Evolutionary conservation across 208 protist genomes (phyloP).

Genomic region (Trypanosoma brucei): DNA sequence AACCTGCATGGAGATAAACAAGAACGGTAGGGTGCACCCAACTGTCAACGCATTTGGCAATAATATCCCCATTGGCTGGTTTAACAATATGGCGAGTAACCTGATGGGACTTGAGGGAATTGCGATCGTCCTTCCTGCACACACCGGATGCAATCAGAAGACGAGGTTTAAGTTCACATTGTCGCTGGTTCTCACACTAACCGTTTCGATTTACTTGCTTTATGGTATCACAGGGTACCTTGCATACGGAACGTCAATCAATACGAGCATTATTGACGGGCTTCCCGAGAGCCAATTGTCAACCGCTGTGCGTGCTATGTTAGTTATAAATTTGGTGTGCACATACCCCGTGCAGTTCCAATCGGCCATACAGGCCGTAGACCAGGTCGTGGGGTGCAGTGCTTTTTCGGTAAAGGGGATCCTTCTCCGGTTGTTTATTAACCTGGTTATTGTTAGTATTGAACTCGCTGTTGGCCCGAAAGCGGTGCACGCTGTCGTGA

Average conservation of each 20-base stretch:
- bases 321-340: constrained; percentile 25
- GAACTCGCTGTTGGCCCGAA: constrained; percentile 50
- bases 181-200: constrained; percentile 14
- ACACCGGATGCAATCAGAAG: constrained; percentile 26
- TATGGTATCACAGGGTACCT: constrained; percentile 31
- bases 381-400: constrained; percentile 10
- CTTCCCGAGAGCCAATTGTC: constrained; percentile 11
- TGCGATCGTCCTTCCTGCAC: constrained; percentile 27
- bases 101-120: constrained; percentile 33
- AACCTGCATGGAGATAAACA: constrained; percentile 15
- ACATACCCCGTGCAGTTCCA: constrained; percentile 37
- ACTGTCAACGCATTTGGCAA: constrained; percentile 5
- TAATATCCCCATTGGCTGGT: constrained; percentile 17
- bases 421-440: constrained; percentile 47
- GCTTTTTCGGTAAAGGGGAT: constrained; percentile 46
- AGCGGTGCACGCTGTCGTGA: constrained; percentile 68
- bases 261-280: constrained; percentile 18
- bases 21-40: constrained; percentile 4
- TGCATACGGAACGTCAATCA: constrained; percentile 22
- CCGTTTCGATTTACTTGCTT: constrained; percentile 20
- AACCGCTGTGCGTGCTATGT: constrained; percentile 19
- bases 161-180: constrained; percentile 17
- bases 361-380: constrained; percentile 26
- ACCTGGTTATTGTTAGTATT: constrained; percentile 54
- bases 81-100: constrained; percentile 30